These are phyloP conservation scores for Mycena citricolor DNA, from an alignment of 1,284 basidiomycete species.

Conservation along the genomic window DNA sequence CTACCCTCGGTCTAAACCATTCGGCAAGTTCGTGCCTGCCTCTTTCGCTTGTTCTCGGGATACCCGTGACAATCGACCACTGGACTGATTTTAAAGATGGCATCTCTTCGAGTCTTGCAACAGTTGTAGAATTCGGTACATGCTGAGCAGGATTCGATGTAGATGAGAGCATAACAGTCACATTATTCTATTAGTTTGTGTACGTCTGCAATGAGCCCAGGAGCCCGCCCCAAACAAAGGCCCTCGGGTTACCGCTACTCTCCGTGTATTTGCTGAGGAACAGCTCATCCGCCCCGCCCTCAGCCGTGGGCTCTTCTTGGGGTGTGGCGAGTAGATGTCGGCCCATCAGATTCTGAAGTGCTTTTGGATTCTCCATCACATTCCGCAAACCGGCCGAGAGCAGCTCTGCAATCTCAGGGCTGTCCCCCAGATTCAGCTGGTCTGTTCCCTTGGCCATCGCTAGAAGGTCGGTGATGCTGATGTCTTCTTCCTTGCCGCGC, in stretches of 20 bases:
- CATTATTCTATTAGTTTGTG: not conserved
- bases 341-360: not conserved
- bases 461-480: too few species aligned
- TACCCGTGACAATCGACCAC: too few species aligned
- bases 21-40: too few species aligned
- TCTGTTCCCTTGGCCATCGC: too few species aligned
- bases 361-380: slow-evolving; percentile 4
- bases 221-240: slow-evolving; percentile 74
- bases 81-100: too few species aligned
- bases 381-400: slow-evolving; percentile 11
- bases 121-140: too few species aligned
- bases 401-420: slow-evolving; percentile 6
- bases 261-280: slow-evolving; percentile 76
- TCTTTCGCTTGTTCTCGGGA: too few species aligned
- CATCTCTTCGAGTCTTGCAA: too few species aligned
- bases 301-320: not conserved
- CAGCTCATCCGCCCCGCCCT: slow-evolving; percentile 55
- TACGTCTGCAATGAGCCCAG: slow-evolving; percentile 41
- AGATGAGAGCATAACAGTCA: too few species aligned
- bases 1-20: too few species aligned
- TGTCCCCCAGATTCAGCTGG: slow-evolving; percentile 11
- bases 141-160: too few species aligned
- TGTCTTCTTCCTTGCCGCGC: too few species aligned
- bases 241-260: slow-evolving; percentile 68
- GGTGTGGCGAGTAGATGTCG: not conserved